Evolutionary conservation across 2,329 filamentous ascomycete species (phyloP), one percentile per base, ranked within the genome.

Genomic region (Arthroderma uncinatum): DNA sequence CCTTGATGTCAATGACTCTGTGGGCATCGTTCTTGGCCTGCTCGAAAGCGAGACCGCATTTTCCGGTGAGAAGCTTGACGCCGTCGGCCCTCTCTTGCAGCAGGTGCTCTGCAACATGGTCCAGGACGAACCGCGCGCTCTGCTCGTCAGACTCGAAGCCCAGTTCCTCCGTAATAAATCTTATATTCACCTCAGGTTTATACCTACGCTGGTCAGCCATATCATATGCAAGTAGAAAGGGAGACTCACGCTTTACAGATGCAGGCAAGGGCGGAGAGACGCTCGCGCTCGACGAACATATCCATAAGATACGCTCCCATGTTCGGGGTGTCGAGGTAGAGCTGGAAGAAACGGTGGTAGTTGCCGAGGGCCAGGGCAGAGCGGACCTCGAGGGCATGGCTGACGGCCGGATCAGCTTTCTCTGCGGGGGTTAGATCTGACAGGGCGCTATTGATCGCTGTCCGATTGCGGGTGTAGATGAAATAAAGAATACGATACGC

Each of bases 401-500:
- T 89, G 71, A 98, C 87, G 59, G 89, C 81, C 61, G 73, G 76
- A 72, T 93, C 85, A 73, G 84, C 79, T 78, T 96, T 96, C 78
- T 97, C 93, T 91, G 89, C 84, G 81, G 85, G 76, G 74, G 92
- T 97, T 93, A 98, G 87, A 87, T 96, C 92, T 81, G 91, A 90
- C 79, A 98, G 82, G 70, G 92, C 85, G 80, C 97, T 90, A 81
- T 96, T 97, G 81, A 98, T 86, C 75, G 92, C 91, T 75, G 89
- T 91, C 76, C 89, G 90, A 77, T 97, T 98, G 80, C 90, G 91
- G 68, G 93, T 97, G 74, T 97, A 91, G 75, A 98, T 93, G 78
- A 95, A 95, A 82, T 98, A 98, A 71, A 98, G 81, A 76, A 98
- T 96, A 82, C 93, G 92, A 79, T 98, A 98, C 63, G 92, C 93